phyloP scores from a whole-genome alignment of 192 early-diverging fungal genomes.

The Backusella luteola region DNA sequence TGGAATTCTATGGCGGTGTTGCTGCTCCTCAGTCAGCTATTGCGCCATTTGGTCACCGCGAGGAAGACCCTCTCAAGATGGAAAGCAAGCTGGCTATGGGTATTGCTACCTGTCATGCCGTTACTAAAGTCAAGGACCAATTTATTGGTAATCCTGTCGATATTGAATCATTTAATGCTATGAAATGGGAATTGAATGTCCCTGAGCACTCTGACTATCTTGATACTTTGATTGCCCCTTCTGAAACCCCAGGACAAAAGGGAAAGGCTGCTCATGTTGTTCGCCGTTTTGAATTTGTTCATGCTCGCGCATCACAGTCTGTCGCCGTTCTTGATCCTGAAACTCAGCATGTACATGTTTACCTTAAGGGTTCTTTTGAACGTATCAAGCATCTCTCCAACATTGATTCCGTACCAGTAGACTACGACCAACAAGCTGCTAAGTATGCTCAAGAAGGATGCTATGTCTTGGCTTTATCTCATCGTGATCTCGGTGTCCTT shows the following conservation, averaged over 20 bases:
- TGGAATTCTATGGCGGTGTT: conserved; percentile 60
- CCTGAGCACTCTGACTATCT: conserved; percentile 31
- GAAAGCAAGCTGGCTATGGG: conserved; percentile 35
- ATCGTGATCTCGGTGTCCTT: conserved; percentile 55
- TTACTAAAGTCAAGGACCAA: conserved; percentile 53
- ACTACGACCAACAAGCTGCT: conserved; percentile 56
- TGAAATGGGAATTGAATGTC: conserved; percentile 45
- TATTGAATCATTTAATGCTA: conserved; percentile 72
- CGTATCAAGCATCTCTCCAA: conserved; percentile 53
- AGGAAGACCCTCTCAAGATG: conserved; percentile 32
- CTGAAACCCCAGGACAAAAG: conserved; percentile 24
- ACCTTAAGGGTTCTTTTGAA: conserved; percentile 82
- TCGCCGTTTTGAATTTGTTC: conserved; percentile 77
- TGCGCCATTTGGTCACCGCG: conserved; percentile 23
- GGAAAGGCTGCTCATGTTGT: conserved; percentile 47
- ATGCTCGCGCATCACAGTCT: conserved; percentile 72
- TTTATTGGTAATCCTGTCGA: conserved; percentile 77
- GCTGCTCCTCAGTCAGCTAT: not conserved
- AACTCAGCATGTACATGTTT: conserved; percentile 58
- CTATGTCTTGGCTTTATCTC: conserved; percentile 78
- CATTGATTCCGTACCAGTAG: conserved; percentile 44
- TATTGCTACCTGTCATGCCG: conserved; percentile 64
- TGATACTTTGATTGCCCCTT: conserved; percentile 51
- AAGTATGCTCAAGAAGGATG: conserved; percentile 68
- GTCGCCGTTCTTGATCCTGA: conserved; percentile 60